phyloP scores from a whole-genome alignment of 2,329 filamentous ascomycete species.

The Cryphonectria carpinicola region DNA sequence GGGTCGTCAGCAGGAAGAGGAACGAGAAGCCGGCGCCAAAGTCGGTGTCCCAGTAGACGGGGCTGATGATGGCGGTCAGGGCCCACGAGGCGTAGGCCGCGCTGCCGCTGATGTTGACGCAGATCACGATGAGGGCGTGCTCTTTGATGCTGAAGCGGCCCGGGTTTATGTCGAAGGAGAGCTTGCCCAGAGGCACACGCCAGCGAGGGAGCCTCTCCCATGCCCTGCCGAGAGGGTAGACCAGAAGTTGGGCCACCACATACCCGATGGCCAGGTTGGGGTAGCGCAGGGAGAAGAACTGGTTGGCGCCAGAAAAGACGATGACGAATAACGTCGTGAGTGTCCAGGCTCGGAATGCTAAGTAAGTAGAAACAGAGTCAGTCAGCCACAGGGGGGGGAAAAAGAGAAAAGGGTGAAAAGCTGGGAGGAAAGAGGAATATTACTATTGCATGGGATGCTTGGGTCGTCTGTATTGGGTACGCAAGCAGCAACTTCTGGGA shows the following conservation, averaged over 20 bases:
- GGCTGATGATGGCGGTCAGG: slow-evolving; percentile 40
- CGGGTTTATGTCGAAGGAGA: slow-evolving; percentile 36
- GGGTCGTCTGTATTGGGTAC: slow-evolving; percentile 41
- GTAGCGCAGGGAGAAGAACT: slow-evolving; percentile 43
- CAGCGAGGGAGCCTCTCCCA: slow-evolving; percentile 38
- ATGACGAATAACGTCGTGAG: slow-evolving; percentile 38
- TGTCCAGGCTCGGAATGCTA: slow-evolving; percentile 39
- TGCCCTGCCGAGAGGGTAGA: slow-evolving; percentile 40
- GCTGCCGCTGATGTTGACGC: slow-evolving; percentile 38
- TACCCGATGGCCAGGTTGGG: slow-evolving; percentile 41
- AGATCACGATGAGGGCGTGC: slow-evolving; percentile 40
- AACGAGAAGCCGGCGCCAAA: slow-evolving; percentile 39
- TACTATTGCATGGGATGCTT: slow-evolving; percentile 39
- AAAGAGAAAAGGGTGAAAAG: background rate
- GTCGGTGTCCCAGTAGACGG: slow-evolving; percentile 40
- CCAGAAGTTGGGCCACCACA: slow-evolving; percentile 41
- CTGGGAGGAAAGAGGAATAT: background rate
- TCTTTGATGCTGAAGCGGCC: slow-evolving; percentile 42
- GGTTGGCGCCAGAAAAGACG: slow-evolving; percentile 41
- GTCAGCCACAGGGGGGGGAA: too few species aligned
- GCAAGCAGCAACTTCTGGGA: slow-evolving; percentile 43
- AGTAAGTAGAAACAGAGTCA: background rate
- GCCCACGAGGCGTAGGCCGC: slow-evolving; percentile 34
- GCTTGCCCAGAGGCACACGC: slow-evolving; percentile 33
- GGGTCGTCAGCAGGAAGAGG: slow-evolving; percentile 38